These are phyloP conservation scores for Lepidium campestre DNA, from an alignment of 441 rosid species.

Conservation along the genomic window DNA sequence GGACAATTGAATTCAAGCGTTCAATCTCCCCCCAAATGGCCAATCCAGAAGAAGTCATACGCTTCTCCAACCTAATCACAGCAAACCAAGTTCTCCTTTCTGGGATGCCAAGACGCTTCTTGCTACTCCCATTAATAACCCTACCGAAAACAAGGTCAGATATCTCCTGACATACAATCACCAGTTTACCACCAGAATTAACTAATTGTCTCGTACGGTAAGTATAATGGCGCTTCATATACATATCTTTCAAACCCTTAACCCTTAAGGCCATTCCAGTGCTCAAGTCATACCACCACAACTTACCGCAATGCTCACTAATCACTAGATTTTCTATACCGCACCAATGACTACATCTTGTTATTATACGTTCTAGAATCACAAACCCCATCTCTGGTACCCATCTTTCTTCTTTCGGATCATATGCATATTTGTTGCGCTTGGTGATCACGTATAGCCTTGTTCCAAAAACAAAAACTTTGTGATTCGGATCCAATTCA, in stretches of 20 bases:
- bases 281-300: neutral
- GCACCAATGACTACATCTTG: neutral
- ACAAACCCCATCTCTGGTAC: neutral
- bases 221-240: neutral
- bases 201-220: neutral
- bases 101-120: neutral
- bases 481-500: constrained; percentile 25
- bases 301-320: neutral
- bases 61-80: neutral
- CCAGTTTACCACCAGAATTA: neutral
- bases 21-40: neutral
- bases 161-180: neutral
- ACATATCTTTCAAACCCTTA: neutral
- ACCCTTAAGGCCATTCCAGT: neutral
- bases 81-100: neutral
- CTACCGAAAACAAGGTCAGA: no score
- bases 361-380: neutral
- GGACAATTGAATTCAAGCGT: neutral
- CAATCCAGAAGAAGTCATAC: neutral
- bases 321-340: neutral
- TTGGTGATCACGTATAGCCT: constrained; percentile 36
- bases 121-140: neutral
- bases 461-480: constrained; percentile 42
- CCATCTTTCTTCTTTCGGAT: constrained; percentile 26
- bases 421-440: constrained; percentile 41